Conservation (phyloP, 257 asterid genomes). For the Eucommia ulmoides region DNA sequence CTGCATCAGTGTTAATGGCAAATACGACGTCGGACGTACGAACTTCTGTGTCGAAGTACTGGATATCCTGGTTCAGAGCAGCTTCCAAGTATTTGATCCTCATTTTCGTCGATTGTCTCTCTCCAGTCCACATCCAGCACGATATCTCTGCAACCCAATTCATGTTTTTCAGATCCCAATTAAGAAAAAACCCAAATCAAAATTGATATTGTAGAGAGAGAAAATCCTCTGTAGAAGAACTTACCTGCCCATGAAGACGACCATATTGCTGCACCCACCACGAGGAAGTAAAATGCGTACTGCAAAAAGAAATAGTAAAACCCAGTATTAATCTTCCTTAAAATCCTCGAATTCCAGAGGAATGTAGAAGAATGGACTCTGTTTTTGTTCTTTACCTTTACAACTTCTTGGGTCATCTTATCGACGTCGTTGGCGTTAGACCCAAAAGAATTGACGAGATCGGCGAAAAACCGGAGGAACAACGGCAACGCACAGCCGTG, state of each 20-base stretch:
- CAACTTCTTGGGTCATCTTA: conserved; percentile 90
- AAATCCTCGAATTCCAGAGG: too few species aligned
- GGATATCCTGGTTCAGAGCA: conserved; percentile 78
- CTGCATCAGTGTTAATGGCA: conserved; percentile 88
- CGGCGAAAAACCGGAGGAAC: conserved; percentile 95
- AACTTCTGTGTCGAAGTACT: conserved; percentile 71
- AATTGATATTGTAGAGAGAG: conserved; percentile 1
- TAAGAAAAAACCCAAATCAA: conserved; percentile 4
- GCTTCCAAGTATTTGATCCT: conserved; percentile 75
- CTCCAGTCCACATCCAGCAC: conserved; percentile 99
- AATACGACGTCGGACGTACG: conserved; percentile 85
- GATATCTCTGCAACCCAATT: conserved; percentile 66
- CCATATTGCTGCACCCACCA: conserved; percentile 99
- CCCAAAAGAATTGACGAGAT: conserved; percentile 96
- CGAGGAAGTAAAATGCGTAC: conserved; percentile 96
- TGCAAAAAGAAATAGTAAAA: too few species aligned
- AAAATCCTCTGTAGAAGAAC: background rate
- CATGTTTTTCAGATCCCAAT: conserved; percentile 4
- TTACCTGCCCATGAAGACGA: conserved; percentile 99
- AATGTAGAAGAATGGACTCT: too few species aligned
- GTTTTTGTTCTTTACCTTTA: conserved; percentile 36
- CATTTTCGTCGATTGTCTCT: conserved; percentile 84
- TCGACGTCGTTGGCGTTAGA: conserved; percentile 80
- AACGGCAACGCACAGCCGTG: conserved; percentile 92
- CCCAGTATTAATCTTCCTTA: too few species aligned